These are phyloP conservation scores for Corinectria fuckeliana DNA, from an alignment of 2,329 filamentous ascomycete species.

Conservation along the genomic window DNA sequence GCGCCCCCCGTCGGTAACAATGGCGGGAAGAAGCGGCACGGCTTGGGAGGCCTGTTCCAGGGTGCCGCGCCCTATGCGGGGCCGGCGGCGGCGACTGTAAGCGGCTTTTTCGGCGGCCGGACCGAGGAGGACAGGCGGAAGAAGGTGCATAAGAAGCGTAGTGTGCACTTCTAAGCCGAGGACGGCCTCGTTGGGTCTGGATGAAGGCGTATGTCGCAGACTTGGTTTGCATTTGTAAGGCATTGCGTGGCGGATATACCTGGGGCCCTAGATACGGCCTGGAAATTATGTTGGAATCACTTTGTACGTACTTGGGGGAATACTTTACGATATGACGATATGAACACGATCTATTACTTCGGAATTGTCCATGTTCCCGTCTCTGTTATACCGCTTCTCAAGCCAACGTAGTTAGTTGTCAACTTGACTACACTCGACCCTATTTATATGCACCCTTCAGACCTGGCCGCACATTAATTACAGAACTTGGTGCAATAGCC, in stretches of 20 bases:
- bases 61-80: constrained; percentile 43
- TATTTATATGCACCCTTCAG: not conserved
- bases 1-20: constrained; percentile 24
- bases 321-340: constrained; percentile 10
- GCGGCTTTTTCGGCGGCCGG: constrained; percentile 49
- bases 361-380: too few relatives aligned
- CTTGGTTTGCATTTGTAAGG: constrained; percentile 3
- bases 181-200: not conserved
- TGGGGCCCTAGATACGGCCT: constrained; percentile 19
- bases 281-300: constrained; percentile 8
- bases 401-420: too few relatives aligned
- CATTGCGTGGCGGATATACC: constrained; percentile 35
- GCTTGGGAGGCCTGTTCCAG: constrained; percentile 40
- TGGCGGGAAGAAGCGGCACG: constrained; percentile 35
- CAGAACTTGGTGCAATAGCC: constrained; percentile 22
- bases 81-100: constrained; percentile 52
- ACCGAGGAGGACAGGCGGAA: constrained; percentile 48
- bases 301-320: not conserved
- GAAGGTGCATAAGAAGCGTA: constrained; percentile 56
- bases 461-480: not conserved
- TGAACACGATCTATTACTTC: not conserved
- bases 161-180: constrained; percentile 50
- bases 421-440: too few relatives aligned
- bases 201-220: constrained; percentile 17
- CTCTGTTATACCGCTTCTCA: too few relatives aligned